These are phyloP conservation scores for Dacryopinax spathularia DNA, from an alignment of 768 basidiomycete species.

Conservation along the genomic window DNA sequence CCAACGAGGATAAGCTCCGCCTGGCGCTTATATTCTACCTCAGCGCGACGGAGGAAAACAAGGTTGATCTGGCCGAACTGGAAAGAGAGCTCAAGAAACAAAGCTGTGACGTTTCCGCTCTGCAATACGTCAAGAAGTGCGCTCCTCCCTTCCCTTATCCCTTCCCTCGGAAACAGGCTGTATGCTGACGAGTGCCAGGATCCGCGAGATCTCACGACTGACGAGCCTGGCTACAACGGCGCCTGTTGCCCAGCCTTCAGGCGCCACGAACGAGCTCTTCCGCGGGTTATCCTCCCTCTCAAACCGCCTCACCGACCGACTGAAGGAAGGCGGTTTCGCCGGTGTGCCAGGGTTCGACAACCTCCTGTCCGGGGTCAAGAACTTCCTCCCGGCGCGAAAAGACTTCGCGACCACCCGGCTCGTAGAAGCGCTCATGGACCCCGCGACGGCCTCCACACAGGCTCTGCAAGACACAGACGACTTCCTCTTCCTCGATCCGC, in stretches of 20 bases:
- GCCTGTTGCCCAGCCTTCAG: slow-evolving; percentile 32
- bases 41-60: slow-evolving; percentile 66
- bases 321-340: slow-evolving; percentile 75
- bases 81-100: slow-evolving; percentile 73
- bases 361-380: slow-evolving; percentile 92
- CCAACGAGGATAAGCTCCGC: slow-evolving; percentile 74
- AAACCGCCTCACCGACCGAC: slow-evolving; percentile 56
- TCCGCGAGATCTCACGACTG: slow-evolving; percentile 88
- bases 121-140: slow-evolving; percentile 75
- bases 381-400: slow-evolving; percentile 91
- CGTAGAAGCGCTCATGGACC: slow-evolving; percentile 95
- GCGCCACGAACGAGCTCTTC: slow-evolving; percentile 50
- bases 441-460: slow-evolving; percentile 81
- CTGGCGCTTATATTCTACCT: slow-evolving; percentile 92
- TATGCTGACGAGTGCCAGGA: slow-evolving; percentile 24
- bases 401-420: slow-evolving; percentile 83
- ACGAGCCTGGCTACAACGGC: slow-evolving; percentile 51
- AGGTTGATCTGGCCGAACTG: slow-evolving; percentile 77
- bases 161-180: background rate
- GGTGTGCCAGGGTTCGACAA: slow-evolving; percentile 54
- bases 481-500: slow-evolving; percentile 85
- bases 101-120: slow-evolving; percentile 66
- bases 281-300: slow-evolving; percentile 48
- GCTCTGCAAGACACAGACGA: slow-evolving; percentile 95
- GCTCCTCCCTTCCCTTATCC: slow-evolving; percentile 4